Percentiles rank a stretch among this genome's conserved stretches.
These are phyloP conservation scores for Chalaropsis thielavioides DNA, from an alignment of 2,329 filamentous ascomycete genomes.

Conservation along the genomic window DNA sequence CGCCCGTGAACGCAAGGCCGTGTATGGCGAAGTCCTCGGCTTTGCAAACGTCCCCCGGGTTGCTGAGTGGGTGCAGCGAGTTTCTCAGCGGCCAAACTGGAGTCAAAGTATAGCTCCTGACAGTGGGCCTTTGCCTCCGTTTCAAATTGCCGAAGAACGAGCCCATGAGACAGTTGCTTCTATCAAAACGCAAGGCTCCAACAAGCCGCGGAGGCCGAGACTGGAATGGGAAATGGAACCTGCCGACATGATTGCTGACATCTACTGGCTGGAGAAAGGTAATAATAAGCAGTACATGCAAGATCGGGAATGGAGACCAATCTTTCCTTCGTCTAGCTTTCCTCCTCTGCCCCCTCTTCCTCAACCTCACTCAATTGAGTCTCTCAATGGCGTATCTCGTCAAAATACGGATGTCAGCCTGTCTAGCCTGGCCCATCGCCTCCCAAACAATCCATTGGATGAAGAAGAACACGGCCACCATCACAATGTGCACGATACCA, in stretches of 20 bases:
- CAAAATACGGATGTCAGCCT: conserved; percentile 23
- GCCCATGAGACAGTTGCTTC: conserved; percentile 31
- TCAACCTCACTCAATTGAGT: conserved; percentile 19
- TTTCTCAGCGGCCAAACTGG: conserved; percentile 28
- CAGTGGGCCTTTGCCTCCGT: conserved; percentile 29
- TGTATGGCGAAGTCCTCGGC: conserved; percentile 60
- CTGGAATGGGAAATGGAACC: conserved; percentile 77
- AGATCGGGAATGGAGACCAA: conserved; percentile 58
- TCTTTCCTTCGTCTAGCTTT: conserved; percentile 37
- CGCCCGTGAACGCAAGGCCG: conserved; percentile 57
- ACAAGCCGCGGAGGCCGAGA: conserved; percentile 55
- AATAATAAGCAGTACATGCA: conserved; percentile 70
- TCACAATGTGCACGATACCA: conserved; percentile 21
- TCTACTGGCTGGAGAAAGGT: conserved; percentile 76
- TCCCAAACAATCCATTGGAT: conserved; percentile 18
- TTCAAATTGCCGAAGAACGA: conserved; percentile 31
- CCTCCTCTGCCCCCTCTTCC: conserved; percentile 18
- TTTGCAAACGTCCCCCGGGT: conserved; percentile 64
- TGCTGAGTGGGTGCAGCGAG: conserved; percentile 59
- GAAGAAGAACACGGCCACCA: conserved; percentile 22
- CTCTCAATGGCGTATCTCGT: conserved; percentile 23
- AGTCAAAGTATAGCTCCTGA: not conserved
- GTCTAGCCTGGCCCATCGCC: conserved; percentile 20
- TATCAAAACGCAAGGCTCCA: conserved; percentile 30
- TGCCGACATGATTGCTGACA: conserved; percentile 75